phyloP scores from a whole-genome alignment of 305 asterid species.

The Withania somnifera region DNA sequence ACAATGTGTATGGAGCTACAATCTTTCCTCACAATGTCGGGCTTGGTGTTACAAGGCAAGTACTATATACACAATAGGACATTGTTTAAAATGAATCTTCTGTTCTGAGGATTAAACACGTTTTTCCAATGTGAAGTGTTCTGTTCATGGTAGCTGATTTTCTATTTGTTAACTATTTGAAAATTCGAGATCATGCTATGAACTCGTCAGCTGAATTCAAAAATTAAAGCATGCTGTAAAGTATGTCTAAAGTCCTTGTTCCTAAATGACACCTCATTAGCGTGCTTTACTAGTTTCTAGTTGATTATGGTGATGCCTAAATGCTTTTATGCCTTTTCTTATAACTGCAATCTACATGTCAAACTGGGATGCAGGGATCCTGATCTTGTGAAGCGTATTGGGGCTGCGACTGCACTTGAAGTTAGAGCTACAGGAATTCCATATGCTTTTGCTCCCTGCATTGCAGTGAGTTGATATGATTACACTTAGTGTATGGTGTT shows the following conservation, averaged over 20 bases:
- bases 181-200: not conserved
- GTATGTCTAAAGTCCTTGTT: not conserved
- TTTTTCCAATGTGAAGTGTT: not conserved
- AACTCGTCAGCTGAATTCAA: not conserved
- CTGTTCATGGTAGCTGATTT: not conserved
- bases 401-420: conserved; percentile 57
- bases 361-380: conserved; percentile 33
- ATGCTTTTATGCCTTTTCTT: not conserved
- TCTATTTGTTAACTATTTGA: not conserved
- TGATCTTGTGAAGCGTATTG: conserved; percentile 39
- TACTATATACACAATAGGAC: not conserved
- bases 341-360: not conserved
- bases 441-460: conserved; percentile 38
- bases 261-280: not conserved
- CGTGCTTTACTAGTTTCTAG: not conserved
- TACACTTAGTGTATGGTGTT: not conserved
- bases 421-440: conserved; percentile 51
- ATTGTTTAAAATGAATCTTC: not conserved
- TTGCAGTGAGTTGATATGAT: conserved; percentile 27
- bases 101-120: not conserved
- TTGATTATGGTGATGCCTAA: not conserved
- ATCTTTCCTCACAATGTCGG: conserved; percentile 55
- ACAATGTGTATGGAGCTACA: conserved; percentile 42
- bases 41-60: conserved; percentile 55
- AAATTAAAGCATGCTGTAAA: not conserved